Evolutionary conservation across 768 basidiomycete genomes (phyloP), one percentile per base, ranked within the genome.

Genomic region (Thelephora aurantiotincta): DNA sequence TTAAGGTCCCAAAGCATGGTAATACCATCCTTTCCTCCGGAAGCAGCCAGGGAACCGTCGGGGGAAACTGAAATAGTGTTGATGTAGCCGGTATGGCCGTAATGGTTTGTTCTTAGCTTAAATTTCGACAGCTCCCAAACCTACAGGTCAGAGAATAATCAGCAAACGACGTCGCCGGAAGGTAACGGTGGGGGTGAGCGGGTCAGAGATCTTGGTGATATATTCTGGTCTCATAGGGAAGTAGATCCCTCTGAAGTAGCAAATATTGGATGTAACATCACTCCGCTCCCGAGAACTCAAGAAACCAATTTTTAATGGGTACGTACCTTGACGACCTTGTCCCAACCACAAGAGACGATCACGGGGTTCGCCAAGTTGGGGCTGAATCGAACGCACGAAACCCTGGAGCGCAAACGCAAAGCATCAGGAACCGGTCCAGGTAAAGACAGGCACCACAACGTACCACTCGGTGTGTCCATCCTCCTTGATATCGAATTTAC

Each of bases 1-100:
- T 97, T 98, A 60, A 99, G 73, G 66, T 99, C 96, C 96, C 96
- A 99, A 54, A 97, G 84, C 93, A 97, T 97, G 65, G 93, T 96
- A 68, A 97, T 94, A 52, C 93, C 93, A 66, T 99, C 96, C 71
- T 98, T 98, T 60, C 96, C 96, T 63, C 96, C 96, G 44, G 96
- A 98, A 43, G 96, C 96, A 57, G 94, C 93, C 60, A 99, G 80
- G 20, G 96, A 99, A 54, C 96, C 96, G 63, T 99, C 96, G 46
- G 96, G 96, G 34, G 96, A 99, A 51, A 99, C 93, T 51, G 96
- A 92, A 62, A 99, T 70, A 58, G 94, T 92, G 75, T 92, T 97
- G 69, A 99, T 92, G 76, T 97, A 98, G 54, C 94, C 96, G 45
- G 88, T 94, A 77, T 99, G 96, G 55, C 96, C 96, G 64, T 89